Evolutionary conservation across 2,329 filamentous ascomycete species (phyloP).

Genomic region (Aspergillus udagawae): DNA sequence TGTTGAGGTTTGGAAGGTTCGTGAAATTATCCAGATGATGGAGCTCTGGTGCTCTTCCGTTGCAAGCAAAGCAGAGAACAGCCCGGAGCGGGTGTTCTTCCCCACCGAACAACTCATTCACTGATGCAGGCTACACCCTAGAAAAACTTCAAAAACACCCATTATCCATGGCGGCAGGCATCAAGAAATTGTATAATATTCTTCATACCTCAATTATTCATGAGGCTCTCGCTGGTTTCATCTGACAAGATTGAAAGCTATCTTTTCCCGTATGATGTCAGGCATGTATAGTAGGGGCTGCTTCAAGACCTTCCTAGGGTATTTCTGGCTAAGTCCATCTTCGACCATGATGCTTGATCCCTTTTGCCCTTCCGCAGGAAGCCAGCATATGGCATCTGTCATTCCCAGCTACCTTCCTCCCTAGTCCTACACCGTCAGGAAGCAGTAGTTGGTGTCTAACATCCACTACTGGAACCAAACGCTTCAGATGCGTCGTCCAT

Average conservation of each 20-base stretch:
- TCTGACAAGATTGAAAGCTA: neutral
- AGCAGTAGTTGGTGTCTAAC: neutral
- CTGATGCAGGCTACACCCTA: neutral
- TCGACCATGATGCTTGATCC: neutral
- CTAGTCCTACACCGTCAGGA: neutral
- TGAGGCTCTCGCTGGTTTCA: neutral
- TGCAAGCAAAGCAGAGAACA: slow-evolving; percentile 6
- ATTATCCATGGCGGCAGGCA: neutral
- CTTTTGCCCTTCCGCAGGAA: neutral
- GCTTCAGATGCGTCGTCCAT: neutral
- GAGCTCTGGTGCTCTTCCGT: slow-evolving; percentile 11
- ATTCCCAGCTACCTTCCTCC: neutral
- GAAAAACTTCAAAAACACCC: neutral
- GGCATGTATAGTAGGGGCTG: neutral
- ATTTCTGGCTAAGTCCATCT: no score
- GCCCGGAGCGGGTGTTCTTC: slow-evolving; percentile 22
- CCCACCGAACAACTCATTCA: slow-evolving; percentile 11
- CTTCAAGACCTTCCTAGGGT: no score
- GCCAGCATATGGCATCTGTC: neutral
- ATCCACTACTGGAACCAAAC: no score
- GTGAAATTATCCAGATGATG: slow-evolving; percentile 20
- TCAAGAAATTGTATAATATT: neutral
- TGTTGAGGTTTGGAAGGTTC: slow-evolving; percentile 18
- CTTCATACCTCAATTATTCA: neutral
- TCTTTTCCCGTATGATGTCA: neutral